phyloP scores from a whole-genome alignment of 2,329 filamentous ascomycete species.

The Epichloe festucae region DNA sequence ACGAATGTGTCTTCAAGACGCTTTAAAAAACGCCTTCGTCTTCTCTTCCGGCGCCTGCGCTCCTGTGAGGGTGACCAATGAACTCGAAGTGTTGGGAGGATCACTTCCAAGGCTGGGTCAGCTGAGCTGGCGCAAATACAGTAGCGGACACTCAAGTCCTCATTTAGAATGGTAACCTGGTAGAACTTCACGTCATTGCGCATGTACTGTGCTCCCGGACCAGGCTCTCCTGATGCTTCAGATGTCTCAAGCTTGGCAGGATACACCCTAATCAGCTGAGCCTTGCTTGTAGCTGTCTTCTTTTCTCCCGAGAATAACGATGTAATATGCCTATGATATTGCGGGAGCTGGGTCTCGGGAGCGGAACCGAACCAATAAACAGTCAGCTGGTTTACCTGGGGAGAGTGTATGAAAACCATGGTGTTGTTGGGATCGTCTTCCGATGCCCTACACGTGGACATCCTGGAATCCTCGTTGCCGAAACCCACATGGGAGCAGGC shows the following conservation, averaged over 20 bases:
- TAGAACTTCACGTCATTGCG: slow-evolving; percentile 28
- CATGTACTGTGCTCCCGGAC: slow-evolving; percentile 19
- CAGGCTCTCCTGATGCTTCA: slow-evolving; percentile 5
- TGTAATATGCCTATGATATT: slow-evolving; percentile 25
- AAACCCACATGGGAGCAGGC: slow-evolving; percentile 18
- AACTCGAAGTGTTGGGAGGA: slow-evolving; percentile 15
- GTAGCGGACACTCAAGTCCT: slow-evolving; percentile 30
- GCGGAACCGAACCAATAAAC: slow-evolving; percentile 22
- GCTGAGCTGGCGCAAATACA: slow-evolving; percentile 20
- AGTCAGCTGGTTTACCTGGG: slow-evolving; percentile 17
- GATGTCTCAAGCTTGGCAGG: slow-evolving; percentile 12
- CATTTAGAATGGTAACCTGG: slow-evolving; percentile 30
- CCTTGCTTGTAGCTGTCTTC: slow-evolving; percentile 1
- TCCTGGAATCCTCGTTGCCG: slow-evolving; percentile 13
- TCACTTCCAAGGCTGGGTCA: slow-evolving; percentile 13
- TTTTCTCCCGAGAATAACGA: slow-evolving; percentile 11
- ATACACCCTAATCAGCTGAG: slow-evolving; percentile 17
- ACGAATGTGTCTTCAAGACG: slow-evolving; percentile 21
- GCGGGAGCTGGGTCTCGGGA: slow-evolving; percentile 15
- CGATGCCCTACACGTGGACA: slow-evolving; percentile 17
- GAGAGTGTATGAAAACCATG: slow-evolving; percentile 24
- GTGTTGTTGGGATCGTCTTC: slow-evolving; percentile 10
- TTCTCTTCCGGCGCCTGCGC: slow-evolving; percentile 15
- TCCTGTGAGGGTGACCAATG: slow-evolving; percentile 13
- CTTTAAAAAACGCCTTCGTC: slow-evolving; percentile 15